These are phyloP conservation scores for Solanum virginianum DNA, from an alignment of 257 asterid species.

Conservation along the genomic window DNA sequence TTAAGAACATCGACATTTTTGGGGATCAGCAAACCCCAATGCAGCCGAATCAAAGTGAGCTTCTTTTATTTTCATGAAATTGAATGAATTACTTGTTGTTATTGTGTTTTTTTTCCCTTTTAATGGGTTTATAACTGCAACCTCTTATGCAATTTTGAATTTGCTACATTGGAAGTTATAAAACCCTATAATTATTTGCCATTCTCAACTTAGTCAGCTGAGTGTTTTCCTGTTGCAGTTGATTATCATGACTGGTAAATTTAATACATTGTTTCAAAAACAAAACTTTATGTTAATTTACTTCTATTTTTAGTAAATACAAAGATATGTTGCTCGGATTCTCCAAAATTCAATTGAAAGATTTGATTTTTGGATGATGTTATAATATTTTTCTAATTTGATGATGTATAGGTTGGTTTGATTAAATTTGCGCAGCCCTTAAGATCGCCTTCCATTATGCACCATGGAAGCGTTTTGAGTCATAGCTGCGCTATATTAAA, in stretches of 20 bases:
- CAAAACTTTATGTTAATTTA: neutral
- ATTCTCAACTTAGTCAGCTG: conserved; percentile 2
- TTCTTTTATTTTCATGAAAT: neutral
- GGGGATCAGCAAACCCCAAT: neutral
- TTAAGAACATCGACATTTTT: neutral
- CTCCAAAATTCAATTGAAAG: neutral
- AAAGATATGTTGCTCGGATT: neutral
- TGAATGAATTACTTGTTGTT: neutral
- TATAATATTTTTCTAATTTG: neutral
- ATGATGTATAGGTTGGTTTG: neutral
- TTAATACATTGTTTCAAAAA: neutral
- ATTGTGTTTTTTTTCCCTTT: neutral
- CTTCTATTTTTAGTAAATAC: no score
- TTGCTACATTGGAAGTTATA: neutral
- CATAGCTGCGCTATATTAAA: conserved; percentile 35
- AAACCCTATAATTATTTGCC: neutral
- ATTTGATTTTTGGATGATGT: neutral
- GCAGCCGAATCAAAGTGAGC: neutral
- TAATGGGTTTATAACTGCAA: neutral
- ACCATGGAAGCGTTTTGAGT: conserved; percentile 87
- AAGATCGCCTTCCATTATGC: conserved; percentile 81
- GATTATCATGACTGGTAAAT: neutral
- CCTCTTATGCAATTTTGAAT: neutral
- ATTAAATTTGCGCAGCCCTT: conserved; percentile 53
- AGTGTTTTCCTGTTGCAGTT: neutral